Base-by-base conservation (phyloP, 352 stramenopile genomes). In the Globisporangium viniferum region DNA sequence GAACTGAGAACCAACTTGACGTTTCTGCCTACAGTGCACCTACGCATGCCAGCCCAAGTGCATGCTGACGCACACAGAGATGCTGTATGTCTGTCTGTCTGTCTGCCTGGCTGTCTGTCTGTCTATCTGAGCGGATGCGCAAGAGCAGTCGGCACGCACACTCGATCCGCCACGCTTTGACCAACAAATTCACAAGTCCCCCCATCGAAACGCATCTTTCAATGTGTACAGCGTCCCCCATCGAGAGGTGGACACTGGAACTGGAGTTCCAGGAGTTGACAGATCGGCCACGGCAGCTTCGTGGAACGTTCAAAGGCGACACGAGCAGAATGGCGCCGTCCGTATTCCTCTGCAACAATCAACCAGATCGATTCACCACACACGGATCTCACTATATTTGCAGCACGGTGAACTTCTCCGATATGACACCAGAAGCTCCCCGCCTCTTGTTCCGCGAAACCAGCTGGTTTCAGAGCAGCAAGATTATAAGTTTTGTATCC, bases 201-300 rank as follows among this genome's bases (percentile, higher is more conserved):
- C 12, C 24, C 59, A 64, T 64, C 59, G 59, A 64, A 64, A 64
- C 22, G 59, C 29, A 57, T 57, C 41, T 56, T 64, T 33, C 5
- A 51, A 20, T 51, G 44, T 22, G 41, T 46, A 46, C 39, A 46
- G 39, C 10, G 59, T 14, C 9, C 15, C 36, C 29, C 7, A 22
- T 29, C 10, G 24, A 24, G 41, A 56, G 27, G 9, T 36, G 59
- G 41, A 57, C 39, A 46, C 39, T 46, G 39, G 9, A 44, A 44
- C 36, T 44, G 24, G 33, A 15, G 55, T n/a, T n/a, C 48, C 48
- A 10, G 10, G 22, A 18, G 36, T 33, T 24, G 54, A 62, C 64
- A 64, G 24, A 68, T 68, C 29, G 24, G 62, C 62, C 62, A 68
- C 35, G 15, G 59, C 60, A 49, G 46, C 27, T 66, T 66, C 61